Evolutionary conservation across 73 alveolate genomes (phyloP).

Genomic region (Durusdinium trenchii): DNA sequence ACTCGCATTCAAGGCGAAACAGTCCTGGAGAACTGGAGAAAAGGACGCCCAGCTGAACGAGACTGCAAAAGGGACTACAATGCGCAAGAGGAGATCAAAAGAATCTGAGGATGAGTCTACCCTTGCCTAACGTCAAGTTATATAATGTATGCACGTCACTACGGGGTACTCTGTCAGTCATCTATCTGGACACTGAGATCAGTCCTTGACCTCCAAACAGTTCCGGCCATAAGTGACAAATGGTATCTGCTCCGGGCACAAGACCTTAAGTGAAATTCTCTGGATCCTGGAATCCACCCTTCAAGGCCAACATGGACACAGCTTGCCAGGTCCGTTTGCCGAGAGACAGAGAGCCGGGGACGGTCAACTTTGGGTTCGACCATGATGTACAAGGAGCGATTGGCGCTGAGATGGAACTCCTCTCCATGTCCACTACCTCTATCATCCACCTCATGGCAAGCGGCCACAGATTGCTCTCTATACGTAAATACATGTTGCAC

Average conservation of each 20-base stretch:
- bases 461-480: too few species aligned
- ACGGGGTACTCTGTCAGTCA: too few species aligned
- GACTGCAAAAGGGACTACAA: too few species aligned
- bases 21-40: conserved; percentile 8
- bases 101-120: too few species aligned
- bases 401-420: neutral
- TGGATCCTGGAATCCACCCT: neutral
- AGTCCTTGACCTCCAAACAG: conserved; percentile 8
- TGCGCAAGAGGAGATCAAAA: too few species aligned
- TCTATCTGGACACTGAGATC: neutral
- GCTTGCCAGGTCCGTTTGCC: neutral
- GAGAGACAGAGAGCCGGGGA: conserved; percentile 23
- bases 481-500: too few species aligned
- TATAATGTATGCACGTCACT: too few species aligned
- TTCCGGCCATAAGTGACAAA: conserved; percentile 68
- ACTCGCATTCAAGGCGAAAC: conserved; percentile 60
- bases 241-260: conserved; percentile 69
- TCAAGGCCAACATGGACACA: neutral
- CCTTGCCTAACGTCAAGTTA: too few species aligned
- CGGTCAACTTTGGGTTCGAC: conserved; percentile 58
- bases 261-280: neutral
- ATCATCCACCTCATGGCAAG: conserved; percentile 82
- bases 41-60: too few species aligned
- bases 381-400: conserved; percentile 49
- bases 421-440: conserved; percentile 78